Percentiles rank a stretch among this genome's conserved stretches.
Conservation (phyloP, 2,329 filamentous ascomycete genomes). For the Incumbomyces delicatus region DNA sequence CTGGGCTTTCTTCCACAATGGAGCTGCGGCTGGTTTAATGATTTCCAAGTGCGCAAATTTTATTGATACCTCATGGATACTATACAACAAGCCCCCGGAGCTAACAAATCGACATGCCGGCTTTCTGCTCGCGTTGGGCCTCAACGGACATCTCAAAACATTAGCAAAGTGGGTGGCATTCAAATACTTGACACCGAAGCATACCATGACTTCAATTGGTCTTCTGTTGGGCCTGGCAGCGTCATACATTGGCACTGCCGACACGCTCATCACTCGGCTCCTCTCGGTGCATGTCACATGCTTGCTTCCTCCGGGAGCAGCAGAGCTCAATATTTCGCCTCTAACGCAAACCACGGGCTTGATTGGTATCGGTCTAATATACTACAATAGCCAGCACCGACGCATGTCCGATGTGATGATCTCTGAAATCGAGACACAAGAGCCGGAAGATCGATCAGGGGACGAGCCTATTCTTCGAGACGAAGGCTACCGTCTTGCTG, state of each 20-base stretch:
- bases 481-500: conserved; percentile 91
- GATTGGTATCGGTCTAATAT: conserved; percentile 91
- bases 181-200: conserved; percentile 97
- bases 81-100: conserved; percentile 92
- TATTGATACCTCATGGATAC: conserved; percentile 97
- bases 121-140: conserved; percentile 76
- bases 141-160: conserved; percentile 89
- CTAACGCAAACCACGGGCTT: conserved; percentile 91
- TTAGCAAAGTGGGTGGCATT: conserved; percentile 98
- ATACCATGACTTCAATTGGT: conserved; percentile 97
- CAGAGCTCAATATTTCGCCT: conserved; percentile 85
- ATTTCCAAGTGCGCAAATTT: conserved; percentile 84
- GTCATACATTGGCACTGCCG: conserved; percentile 94
- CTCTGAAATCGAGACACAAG: conserved; percentile 85
- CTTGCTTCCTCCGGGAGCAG: conserved; percentile 84
- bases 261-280: conserved; percentile 83
- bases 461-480: conserved; percentile 72
- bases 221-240: conserved; percentile 85
- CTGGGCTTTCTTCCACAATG: conserved; percentile 98
- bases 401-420: conserved; percentile 99
- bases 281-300: conserved; percentile 92
- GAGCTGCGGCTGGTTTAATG: conserved; percentile 81
- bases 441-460: conserved; percentile 60
- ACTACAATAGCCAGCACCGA: conserved; percentile 90
- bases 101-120: conserved; percentile 94